Percentiles rank a stretch among this genome's conserved stretches.
Evolutionary conservation across 1,139 yeast species (phyloP).

Genomic region (Candida pseudoviswanathii): DNA sequence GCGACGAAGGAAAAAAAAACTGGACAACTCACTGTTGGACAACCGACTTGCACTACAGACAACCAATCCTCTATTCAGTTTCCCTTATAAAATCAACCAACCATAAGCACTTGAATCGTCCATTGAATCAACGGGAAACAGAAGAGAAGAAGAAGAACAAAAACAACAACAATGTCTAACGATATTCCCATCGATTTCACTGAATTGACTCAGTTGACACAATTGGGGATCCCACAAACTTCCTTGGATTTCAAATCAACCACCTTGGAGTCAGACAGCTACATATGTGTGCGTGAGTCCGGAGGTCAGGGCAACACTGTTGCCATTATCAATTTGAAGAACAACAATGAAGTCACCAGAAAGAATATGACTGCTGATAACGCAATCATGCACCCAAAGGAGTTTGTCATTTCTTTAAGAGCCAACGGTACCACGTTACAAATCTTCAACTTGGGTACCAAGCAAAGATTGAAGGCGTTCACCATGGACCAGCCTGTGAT

Average conservation of each 20-base stretch:
- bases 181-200: conserved; percentile 96
- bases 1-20: neutral
- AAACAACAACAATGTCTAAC: conserved; percentile 26
- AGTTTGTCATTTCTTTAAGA: conserved; percentile 86
- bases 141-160: neutral
- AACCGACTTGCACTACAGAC: too few relatives aligned
- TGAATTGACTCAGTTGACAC: conserved; percentile 85
- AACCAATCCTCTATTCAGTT: neutral
- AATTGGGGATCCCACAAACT: conserved; percentile 79
- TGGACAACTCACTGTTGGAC: conserved; percentile 5
- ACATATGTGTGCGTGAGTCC: conserved; percentile 85
- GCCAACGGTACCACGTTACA: conserved; percentile 97
- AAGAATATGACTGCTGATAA: conserved; percentile 97
- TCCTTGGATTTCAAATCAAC: conserved; percentile 92
- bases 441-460: conserved; percentile 85
- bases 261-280: conserved; percentile 89
- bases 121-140: neutral
- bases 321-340: conserved; percentile 83
- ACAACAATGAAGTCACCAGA: conserved; percentile 72
- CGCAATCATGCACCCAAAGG: conserved; percentile 92
- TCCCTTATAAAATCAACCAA: too few relatives aligned
- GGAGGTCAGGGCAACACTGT: conserved; percentile 80
- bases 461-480: conserved; percentile 87
- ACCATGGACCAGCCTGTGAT: conserved; percentile 87
- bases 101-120: neutral